A percentile compares a stretch with the other conserved stretches of the same genome.
Conservation (phyloP, 2,329 filamentous ascomycete species). For the Endothia cerciana region DNA sequence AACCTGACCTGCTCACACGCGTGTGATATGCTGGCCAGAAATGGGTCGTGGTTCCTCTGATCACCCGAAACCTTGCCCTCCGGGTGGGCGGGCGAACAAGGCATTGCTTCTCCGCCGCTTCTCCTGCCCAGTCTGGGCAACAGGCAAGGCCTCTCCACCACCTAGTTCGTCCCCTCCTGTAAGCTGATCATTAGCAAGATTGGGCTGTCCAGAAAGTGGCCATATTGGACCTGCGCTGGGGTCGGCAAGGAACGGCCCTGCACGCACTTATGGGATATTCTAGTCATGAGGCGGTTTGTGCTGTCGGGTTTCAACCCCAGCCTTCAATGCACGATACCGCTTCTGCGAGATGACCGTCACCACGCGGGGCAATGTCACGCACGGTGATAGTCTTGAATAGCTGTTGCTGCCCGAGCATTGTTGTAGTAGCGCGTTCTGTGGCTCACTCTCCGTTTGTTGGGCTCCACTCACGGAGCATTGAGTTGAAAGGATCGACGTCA, state of each 20-base stretch:
- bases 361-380: slow-evolving; percentile 22
- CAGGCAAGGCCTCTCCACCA: slow-evolving; percentile 17
- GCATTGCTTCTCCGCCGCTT: slow-evolving; percentile 16
- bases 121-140: slow-evolving; percentile 11
- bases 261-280: slow-evolving; percentile 3
- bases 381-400: slow-evolving; percentile 21
- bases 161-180: slow-evolving; percentile 13
- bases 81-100: background rate
- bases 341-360: slow-evolving; percentile 27
- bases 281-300: slow-evolving; percentile 18
- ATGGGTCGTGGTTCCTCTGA: background rate
- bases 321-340: slow-evolving; percentile 27
- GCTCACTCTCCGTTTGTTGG: slow-evolving; percentile 18
- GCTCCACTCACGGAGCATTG: slow-evolving; percentile 11
- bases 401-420: slow-evolving; percentile 28
- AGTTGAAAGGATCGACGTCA: background rate
- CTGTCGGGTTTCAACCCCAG: slow-evolving; percentile 21
- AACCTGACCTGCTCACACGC: slow-evolving; percentile 6
- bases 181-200: slow-evolving; percentile 19
- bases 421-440: slow-evolving; percentile 20
- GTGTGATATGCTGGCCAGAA: background rate
- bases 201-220: slow-evolving; percentile 19
- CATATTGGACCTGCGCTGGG: slow-evolving; percentile 11
- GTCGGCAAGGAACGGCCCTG: slow-evolving; percentile 23
- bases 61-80: slow-evolving; percentile 8